These are phyloP conservation scores for Hylodesmum podocarpum DNA, from an alignment of 306 rosid species.

Conservation along the genomic window DNA sequence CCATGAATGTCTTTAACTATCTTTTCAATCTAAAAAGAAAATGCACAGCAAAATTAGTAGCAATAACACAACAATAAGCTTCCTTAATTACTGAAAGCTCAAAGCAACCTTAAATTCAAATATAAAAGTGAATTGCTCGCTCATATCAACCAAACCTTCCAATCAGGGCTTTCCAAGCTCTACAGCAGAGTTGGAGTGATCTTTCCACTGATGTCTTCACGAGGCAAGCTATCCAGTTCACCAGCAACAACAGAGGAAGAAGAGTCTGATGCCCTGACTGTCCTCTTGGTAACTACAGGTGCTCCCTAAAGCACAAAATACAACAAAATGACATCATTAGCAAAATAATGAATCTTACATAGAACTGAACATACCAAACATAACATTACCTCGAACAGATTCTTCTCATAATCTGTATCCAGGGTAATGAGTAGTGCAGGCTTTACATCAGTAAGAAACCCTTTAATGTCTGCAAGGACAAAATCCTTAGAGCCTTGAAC, in stretches of 20 bases:
- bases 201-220: slow-evolving; percentile 98
- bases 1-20: slow-evolving; percentile 74
- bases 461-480: slow-evolving; percentile 79
- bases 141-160: slow-evolving; percentile 71
- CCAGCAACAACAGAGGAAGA: slow-evolving; percentile 57
- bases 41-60: slow-evolving; percentile 20
- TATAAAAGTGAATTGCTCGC: neutral
- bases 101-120: slow-evolving; percentile 9
- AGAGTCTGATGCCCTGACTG: slow-evolving; percentile 61
- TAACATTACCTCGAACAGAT: slow-evolving; percentile 80
- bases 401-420: slow-evolving; percentile 89
- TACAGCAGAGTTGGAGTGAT: slow-evolving; percentile 75
- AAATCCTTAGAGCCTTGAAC: slow-evolving; percentile 27
- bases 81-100: neutral
- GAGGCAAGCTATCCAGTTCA: slow-evolving; percentile 89
- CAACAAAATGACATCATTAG: neutral
- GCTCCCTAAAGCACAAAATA: slow-evolving; percentile 61
- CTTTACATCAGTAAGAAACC: slow-evolving; percentile 91
- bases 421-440: slow-evolving; percentile 98
- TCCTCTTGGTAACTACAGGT: slow-evolving; percentile 71
- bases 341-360: slow-evolving; percentile 11
- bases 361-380: slow-evolving; percentile 15
- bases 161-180: slow-evolving; percentile 93
- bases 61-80: neutral
- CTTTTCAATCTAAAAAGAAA: slow-evolving; percentile 70